phyloP scores from a whole-genome alignment of 148 eudicot genomes.

The Camellia japonica region DNA sequence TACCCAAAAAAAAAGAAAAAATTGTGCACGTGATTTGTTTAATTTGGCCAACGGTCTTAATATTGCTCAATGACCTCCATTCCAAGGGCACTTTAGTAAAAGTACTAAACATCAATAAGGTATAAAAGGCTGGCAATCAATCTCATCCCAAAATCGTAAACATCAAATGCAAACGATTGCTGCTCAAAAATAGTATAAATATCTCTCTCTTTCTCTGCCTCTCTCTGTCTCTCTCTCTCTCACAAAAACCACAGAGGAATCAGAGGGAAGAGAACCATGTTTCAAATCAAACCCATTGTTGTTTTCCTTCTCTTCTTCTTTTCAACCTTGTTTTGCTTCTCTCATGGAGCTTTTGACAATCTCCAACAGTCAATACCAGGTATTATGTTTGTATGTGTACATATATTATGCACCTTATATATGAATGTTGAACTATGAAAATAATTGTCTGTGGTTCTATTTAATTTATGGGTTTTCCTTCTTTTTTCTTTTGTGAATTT shows the following conservation, averaged over 20 bases:
- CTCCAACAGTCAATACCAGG: conserved; percentile 2
- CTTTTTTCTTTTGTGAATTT: not conserved
- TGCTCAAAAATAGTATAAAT: conserved; percentile 10
- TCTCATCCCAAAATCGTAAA: not conserved
- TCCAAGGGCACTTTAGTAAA: conserved; percentile 10
- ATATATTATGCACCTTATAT: not conserved
- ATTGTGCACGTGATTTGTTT: no score
- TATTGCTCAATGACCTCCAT: no score
- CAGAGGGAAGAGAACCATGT: not conserved
- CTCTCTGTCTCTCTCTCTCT: not conserved
- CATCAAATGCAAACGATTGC: not conserved
- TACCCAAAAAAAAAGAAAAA: no score
- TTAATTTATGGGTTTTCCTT: not conserved
- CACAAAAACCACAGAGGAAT: not conserved
- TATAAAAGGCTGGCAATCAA: not conserved
- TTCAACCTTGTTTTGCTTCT: conserved; percentile 6
- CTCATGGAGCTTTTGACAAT: conserved; percentile 5
- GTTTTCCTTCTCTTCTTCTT: not conserved
- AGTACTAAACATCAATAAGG: not conserved
- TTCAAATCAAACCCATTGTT: not conserved
- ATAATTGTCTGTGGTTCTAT: not conserved
- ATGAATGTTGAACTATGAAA: not conserved
- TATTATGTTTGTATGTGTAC: not conserved
- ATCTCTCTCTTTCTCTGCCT: not conserved
- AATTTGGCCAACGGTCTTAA: no score